Evolutionary conservation across 306 rosid species (phyloP).

Genomic region (Adenanthera pavonina): DNA sequence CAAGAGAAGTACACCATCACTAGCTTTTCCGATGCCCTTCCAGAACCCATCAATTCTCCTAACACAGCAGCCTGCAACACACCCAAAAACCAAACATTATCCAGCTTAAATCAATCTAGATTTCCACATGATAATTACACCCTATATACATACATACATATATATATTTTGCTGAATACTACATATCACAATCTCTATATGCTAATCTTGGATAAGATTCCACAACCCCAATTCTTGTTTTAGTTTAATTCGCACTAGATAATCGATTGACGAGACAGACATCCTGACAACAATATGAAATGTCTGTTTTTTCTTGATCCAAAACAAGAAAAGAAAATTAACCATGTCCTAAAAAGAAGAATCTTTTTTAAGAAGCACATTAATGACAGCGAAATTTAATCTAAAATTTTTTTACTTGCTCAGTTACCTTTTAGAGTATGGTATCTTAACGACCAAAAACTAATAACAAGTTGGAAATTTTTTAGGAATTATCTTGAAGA

Average conservation of each 20-base stretch:
- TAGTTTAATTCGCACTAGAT: neutral
- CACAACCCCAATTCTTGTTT: neutral
- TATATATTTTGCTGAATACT: no score
- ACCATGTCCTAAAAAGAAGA: neutral
- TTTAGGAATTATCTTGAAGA: neutral
- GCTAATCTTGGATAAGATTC: neutral
- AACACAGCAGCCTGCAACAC: neutral
- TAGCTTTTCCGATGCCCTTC: neutral
- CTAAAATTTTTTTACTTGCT: no score
- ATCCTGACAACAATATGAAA: neutral
- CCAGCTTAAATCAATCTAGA: neutral
- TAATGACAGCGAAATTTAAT: neutral
- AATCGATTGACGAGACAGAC: neutral
- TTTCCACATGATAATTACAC: neutral
- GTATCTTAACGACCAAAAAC: neutral
- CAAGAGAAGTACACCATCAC: slow-evolving; percentile 4
- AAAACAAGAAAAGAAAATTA: neutral
- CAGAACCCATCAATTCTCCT: slow-evolving; percentile 5
- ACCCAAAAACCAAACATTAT: neutral
- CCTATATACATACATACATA: neutral
- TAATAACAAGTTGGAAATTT: no score
- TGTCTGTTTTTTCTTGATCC: slow-evolving; percentile 9
- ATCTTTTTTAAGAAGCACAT: neutral
- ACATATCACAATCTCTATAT: neutral
- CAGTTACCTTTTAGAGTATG: neutral